These are phyloP conservation scores for Vachellia collinsii DNA, from an alignment of 306 rosid genomes.

Conservation along the genomic window DNA sequence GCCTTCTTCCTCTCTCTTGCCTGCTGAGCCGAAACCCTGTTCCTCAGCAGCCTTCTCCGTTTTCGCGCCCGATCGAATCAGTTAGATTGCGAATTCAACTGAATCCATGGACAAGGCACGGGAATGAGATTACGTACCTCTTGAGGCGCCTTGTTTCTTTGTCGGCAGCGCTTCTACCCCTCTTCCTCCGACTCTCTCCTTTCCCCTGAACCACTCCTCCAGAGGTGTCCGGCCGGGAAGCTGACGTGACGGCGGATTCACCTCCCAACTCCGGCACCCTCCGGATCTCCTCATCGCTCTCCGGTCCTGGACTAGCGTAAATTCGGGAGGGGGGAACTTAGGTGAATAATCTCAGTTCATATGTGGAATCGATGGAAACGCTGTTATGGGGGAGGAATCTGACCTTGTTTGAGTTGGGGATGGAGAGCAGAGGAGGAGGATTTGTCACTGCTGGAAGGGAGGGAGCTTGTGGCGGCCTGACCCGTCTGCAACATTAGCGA, in stretches of 20 bases:
- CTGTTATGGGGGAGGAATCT: neutral
- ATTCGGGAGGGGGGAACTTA: neutral
- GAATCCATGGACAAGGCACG: conserved; percentile 1
- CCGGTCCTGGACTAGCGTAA: conserved; percentile 56
- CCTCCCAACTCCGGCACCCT: conserved; percentile 95
- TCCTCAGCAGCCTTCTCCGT: conserved; percentile 75
- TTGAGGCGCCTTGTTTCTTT: conserved; percentile 92
- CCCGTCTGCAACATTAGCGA: conserved; percentile 47
- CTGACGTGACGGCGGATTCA: conserved; percentile 84
- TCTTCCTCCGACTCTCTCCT: conserved; percentile 76
- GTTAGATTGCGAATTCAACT: conserved; percentile 32
- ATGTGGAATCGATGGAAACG: neutral
- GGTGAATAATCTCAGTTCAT: conserved; percentile 1
- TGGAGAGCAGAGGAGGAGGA: conserved; percentile 13
- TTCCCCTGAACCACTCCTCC: conserved; percentile 69
- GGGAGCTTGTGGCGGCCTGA: conserved; percentile 45
- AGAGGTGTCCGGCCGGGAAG: conserved; percentile 61
- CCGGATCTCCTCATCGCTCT: conserved; percentile 96
- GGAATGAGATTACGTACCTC: conserved; percentile 53
- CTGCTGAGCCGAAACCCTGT: conserved; percentile 97
- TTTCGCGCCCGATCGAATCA: conserved; percentile 13
- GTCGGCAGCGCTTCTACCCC: conserved; percentile 93
- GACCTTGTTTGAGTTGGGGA: conserved; percentile 9
- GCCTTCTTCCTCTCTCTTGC: conserved; percentile 99
- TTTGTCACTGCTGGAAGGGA: conserved; percentile 55